Evolutionary conservation across 768 basidiomycete genomes (phyloP).

Genomic region (Auriculariales sp.): DNA sequence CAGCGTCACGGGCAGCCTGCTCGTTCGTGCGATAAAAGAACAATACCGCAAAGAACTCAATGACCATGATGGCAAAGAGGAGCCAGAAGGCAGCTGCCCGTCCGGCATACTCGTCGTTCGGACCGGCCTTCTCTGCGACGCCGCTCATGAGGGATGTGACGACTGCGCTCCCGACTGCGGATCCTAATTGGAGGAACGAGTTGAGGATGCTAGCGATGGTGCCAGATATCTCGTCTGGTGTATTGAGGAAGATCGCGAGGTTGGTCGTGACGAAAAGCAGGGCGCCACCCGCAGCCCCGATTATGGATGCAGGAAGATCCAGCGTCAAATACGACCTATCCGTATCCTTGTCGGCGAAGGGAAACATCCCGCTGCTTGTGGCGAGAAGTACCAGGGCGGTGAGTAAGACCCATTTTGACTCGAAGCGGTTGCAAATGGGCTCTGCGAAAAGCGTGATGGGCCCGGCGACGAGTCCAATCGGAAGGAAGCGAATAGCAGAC

Average conservation of each 20-base stretch:
- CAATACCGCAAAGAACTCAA: slow-evolving; percentile 19
- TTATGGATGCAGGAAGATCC: slow-evolving; percentile 33
- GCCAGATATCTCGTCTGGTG: slow-evolving; percentile 34
- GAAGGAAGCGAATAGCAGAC: slow-evolving; percentile 6
- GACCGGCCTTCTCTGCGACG: slow-evolving; percentile 16
- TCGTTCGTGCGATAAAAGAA: slow-evolving; percentile 14
- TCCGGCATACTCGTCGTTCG: slow-evolving; percentile 21
- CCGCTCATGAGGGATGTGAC: slow-evolving; percentile 34
- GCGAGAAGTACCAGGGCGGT: slow-evolving; percentile 23
- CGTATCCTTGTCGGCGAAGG: slow-evolving; percentile 22
- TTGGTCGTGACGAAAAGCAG: slow-evolving; percentile 33
- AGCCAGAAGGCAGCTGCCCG: slow-evolving; percentile 29
- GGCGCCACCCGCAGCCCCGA: slow-evolving; percentile 33
- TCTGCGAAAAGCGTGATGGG: slow-evolving; percentile 23
- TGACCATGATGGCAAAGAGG: slow-evolving; percentile 20
- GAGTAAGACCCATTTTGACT: slow-evolving; percentile 30
- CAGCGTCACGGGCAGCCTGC: slow-evolving; percentile 3
- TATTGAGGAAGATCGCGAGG: slow-evolving; percentile 35
- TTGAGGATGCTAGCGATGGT: slow-evolving; percentile 43
- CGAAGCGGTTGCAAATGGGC: slow-evolving; percentile 10
- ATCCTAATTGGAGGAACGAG: slow-evolving; percentile 36
- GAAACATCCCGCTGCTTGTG: slow-evolving; percentile 25
- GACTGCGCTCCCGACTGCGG: slow-evolving; percentile 34
- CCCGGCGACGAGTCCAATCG: slow-evolving; percentile 24
- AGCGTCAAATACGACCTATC: slow-evolving; percentile 28